phyloP scores from a whole-genome alignment of 1,284 basidiomycete genomes.

The Ustilago bromivora region DNA sequence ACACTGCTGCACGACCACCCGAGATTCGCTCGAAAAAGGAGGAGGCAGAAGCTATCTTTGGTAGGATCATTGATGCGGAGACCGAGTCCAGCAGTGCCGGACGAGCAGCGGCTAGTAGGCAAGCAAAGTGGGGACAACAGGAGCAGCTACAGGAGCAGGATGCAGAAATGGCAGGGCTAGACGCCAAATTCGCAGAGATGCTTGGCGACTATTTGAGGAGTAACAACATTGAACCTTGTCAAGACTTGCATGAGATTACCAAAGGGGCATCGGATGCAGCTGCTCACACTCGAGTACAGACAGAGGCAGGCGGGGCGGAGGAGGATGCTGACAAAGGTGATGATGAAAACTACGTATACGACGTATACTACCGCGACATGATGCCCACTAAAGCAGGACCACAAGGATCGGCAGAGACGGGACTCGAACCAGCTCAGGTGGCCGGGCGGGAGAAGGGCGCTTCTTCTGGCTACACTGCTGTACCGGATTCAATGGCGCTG shows the following conservation, averaged over 20 bases:
- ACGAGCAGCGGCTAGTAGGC: slow-evolving; percentile 2
- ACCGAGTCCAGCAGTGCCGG: slow-evolving; percentile 16
- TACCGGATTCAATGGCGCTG: slow-evolving; percentile 36
- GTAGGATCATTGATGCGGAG: slow-evolving; percentile 51
- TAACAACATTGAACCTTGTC: slow-evolving; percentile 47
- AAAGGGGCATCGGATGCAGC: slow-evolving; percentile 21
- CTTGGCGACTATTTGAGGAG: slow-evolving; percentile 54
- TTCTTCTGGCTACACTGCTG: slow-evolving; percentile 30
- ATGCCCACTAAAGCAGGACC: slow-evolving; percentile 45
- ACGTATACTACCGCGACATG: slow-evolving; percentile 65
- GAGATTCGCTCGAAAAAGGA: slow-evolving; percentile 50
- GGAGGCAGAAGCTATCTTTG: slow-evolving; percentile 52
- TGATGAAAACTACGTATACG: slow-evolving; percentile 65
- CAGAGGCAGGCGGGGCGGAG: background rate
- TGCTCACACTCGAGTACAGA: background rate
- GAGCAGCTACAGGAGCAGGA: slow-evolving; percentile 17
- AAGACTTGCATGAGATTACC: slow-evolving; percentile 42
- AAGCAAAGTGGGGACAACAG: background rate
- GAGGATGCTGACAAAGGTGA: slow-evolving; percentile 19
- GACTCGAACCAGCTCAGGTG: slow-evolving; percentile 37
- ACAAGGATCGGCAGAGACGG: slow-evolving; percentile 35
- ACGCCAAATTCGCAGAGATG: slow-evolving; percentile 57
- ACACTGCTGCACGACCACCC: slow-evolving; percentile 29
- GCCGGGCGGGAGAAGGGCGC: slow-evolving; percentile 44
- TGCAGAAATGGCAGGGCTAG: slow-evolving; percentile 49